Percentiles rank a stretch among this genome's conserved stretches.
These are phyloP conservation scores for Hyparrhenia diplandra DNA, from an alignment of 176 grass and related monocot species.

Conservation along the genomic window DNA sequence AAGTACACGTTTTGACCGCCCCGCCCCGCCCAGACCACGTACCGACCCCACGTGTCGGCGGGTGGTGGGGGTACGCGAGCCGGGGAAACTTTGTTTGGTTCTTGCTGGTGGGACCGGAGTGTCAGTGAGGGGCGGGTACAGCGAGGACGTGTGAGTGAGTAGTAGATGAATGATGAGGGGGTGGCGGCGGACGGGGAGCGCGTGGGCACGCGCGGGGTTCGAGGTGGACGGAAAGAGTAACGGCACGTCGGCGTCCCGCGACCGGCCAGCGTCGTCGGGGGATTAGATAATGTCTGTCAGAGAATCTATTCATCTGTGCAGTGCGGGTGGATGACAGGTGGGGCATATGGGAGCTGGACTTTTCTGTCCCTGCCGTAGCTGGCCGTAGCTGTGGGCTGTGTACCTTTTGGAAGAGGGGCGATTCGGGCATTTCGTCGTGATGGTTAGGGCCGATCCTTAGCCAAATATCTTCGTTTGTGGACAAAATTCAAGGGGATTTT, in stretches of 20 bases:
- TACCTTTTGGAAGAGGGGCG: neutral
- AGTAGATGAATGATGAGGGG: neutral
- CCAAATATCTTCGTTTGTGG: neutral
- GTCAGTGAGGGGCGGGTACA: neutral
- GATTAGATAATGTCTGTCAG: constrained; percentile 34
- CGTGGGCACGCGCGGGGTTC: constrained; percentile 14
- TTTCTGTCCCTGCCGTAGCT: accelerated
- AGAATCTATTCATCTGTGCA: neutral
- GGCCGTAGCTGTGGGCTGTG: no score
- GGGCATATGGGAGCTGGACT: neutral
- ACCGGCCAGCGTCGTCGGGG: constrained; percentile 12
- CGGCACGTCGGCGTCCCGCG: neutral
- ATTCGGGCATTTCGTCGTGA: neutral
- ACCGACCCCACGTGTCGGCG: neutral
- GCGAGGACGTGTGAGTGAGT: neutral
- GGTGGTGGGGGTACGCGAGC: no score
- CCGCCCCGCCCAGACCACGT: no score
- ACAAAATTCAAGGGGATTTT: neutral
- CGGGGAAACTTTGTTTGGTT: neutral
- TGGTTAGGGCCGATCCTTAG: neutral
- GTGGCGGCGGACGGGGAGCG: neutral
- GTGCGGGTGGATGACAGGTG: neutral
- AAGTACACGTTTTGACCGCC: constrained; percentile 41
- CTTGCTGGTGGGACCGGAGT: neutral
- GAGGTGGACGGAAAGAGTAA: neutral